Percentiles rank a stretch among this genome's conserved stretches.
Conservation (phyloP, 257 asterid genomes). For the Eucommia ulmoides region DNA sequence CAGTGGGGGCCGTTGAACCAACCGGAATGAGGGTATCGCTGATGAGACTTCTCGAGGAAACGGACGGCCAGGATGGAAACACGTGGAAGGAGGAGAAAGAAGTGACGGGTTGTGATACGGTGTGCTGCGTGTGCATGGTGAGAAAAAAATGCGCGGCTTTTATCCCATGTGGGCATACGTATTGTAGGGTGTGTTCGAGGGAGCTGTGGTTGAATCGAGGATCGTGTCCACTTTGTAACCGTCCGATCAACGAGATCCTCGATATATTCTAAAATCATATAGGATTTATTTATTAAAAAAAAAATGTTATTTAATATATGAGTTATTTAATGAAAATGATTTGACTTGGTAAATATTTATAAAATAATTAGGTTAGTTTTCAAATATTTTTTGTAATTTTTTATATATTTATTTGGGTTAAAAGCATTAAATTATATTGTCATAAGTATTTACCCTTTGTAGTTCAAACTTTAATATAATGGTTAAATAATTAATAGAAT, state of each 20-base stretch:
- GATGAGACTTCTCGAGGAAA: slow-evolving; percentile 73
- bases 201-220: slow-evolving; percentile 90
- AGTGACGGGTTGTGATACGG: slow-evolving; percentile 28
- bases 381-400: too few species aligned
- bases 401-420: too few species aligned
- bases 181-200: slow-evolving; percentile 87
- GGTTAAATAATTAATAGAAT: too few species aligned
- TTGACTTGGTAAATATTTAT: too few species aligned
- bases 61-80: slow-evolving; percentile 44
- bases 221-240: slow-evolving; percentile 84
- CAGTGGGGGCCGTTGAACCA: background rate
- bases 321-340: too few species aligned
- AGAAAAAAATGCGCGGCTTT: slow-evolving; percentile 84
- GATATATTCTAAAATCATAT: slow-evolving; percentile 58
- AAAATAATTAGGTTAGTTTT: too few species aligned
- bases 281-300: too few species aligned
- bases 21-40: slow-evolving; percentile 43
- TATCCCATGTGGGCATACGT: slow-evolving; percentile 97
- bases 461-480: too few species aligned
- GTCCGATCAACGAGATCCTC: slow-evolving; percentile 62
- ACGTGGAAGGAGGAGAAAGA: slow-evolving; percentile 9
- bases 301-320: too few species aligned
- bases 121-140: slow-evolving; percentile 97
- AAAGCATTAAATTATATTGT: too few species aligned
- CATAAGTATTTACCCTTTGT: too few species aligned